Evolutionary conservation across 148 eudicot species (phyloP), one percentile per base, ranked within the genome.

Genomic region (Suaeda aralocaspica): DNA sequence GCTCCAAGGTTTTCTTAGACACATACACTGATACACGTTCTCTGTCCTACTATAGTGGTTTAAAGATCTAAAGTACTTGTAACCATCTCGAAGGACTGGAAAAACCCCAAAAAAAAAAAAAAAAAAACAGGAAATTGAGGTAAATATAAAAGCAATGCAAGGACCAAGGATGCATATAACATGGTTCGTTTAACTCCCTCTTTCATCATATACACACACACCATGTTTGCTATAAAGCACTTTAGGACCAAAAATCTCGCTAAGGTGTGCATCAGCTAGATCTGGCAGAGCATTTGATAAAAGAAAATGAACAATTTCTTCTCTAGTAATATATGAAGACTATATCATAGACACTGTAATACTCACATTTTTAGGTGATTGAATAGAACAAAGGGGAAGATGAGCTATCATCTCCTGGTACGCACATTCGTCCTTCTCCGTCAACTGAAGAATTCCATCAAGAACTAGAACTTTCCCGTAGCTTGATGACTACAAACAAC

Each of bases 381-480:
- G 57, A 72, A 90, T 93, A 11, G 98, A 93, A 77, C 98, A 93
- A 67, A 93, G 96, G 7, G 98, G 98, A 45, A 93, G 88, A 88
- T 93, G 98, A 69, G 82, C 79, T 67, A 93, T 93, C 98, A 93
- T 92, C 85, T 92, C 98, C 80, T 92, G 98, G 79, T 90, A 92
- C 10, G 90, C 96, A 71, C 87, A 90, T 82, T 93, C 98, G 81
- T 93, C 98, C 84, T 80, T 93, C 82, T 93, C 96, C 1, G 94
- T 88, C 77, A 92, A 75, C 79, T 93, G 98, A 74, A 93, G 74
- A 74, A 93, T 93, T 41, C 96, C 98, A 77, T 93, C 98, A 60
- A 93, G 94, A 71, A 90, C 96, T 59, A 93, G 92, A 71, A 93
- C 98, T 74, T 83, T 88, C 31, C 98, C 98, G 68, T 90, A 90